Percentiles rank a stretch among this genome's conserved stretches.
These are phyloP conservation scores for Thozetella sp. DNA, from an alignment of 495 filamentous ascomycete genomes.

Conservation along the genomic window DNA sequence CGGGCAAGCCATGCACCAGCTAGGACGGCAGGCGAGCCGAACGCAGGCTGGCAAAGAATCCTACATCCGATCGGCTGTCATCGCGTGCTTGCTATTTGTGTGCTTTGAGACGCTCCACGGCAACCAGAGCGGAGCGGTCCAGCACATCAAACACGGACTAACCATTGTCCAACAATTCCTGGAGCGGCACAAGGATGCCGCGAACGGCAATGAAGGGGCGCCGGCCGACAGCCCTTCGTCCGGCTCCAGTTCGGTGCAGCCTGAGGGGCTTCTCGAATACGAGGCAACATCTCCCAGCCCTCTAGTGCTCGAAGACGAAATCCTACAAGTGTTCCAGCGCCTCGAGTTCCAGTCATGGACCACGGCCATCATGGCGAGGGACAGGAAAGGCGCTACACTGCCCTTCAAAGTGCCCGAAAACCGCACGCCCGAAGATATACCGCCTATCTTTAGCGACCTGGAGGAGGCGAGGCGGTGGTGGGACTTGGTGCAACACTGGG, in stretches of 20 bases:
- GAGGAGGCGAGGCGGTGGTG: conserved; percentile 17
- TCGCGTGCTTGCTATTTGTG: conserved; percentile 26
- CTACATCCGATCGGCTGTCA: conserved; percentile 15
- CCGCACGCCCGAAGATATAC: conserved; percentile 5
- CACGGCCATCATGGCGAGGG: conserved; percentile 3
- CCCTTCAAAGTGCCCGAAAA: background rate
- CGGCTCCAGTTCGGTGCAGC: background rate
- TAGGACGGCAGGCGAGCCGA: conserved; percentile 15
- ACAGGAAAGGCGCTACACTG: conserved; percentile 1
- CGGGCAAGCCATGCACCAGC: conserved; percentile 17
- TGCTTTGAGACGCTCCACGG: conserved; percentile 25
- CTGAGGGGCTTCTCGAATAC: background rate
- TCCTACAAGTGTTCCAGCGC: conserved; percentile 21
- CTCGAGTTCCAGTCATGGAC: conserved; percentile 21
- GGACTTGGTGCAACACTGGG: conserved; percentile 18
- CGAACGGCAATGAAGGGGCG: background rate
- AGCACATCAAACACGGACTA: conserved; percentile 25
- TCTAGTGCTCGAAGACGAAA: conserved; percentile 18
- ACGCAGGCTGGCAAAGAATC: conserved; percentile 9
- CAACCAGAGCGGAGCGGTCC: conserved; percentile 16
- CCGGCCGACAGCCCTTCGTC: background rate
- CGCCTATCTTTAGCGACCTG: conserved; percentile 10
- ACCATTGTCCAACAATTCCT: conserved; percentile 22
- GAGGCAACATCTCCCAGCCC: conserved; percentile 5
- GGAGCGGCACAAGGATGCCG: background rate